Evolutionary conservation across 2,329 filamentous ascomycete genomes (phyloP), one percentile per base, ranked within the genome.

Genomic region (Sporothrix variecibatus): DNA sequence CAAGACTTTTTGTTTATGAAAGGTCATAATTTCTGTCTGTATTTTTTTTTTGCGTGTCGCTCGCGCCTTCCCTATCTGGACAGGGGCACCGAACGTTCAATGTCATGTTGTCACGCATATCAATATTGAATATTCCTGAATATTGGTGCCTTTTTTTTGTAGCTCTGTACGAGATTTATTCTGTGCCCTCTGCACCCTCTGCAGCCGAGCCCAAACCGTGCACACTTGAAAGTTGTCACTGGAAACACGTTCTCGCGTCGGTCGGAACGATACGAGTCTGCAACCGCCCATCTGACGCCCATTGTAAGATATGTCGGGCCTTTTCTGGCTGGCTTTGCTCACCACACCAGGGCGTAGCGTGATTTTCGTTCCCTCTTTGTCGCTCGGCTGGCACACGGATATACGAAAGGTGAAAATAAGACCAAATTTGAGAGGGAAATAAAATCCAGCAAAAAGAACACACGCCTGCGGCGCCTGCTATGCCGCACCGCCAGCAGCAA

Each of bases 301-400:
- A 69, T 34, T 69, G 65, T 69, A 4, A 69, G 65, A 69, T 51
- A 69, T 56, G 28, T 70, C 67, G 49, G 67, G 67, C 67, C 67
- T 70, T 70, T 70, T 69, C 20, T 67, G 23, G 40, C 23, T 49
- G 64, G 26, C 11, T 43, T 71, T 11, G 49, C 34, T 46, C 67
- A 26, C 67, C 40, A 49, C 40, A 49, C 73, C 12, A 51, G 65
- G 8, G 20, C 40, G 28, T 69, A 69, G 65, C 65, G 43, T 69
- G 26, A 49, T 26, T 58, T 56, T 68, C 60, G 43, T 26, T 58
- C 2, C n/a, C n/a, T 43, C n/a, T 67, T 49, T 60, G 7, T 12
- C 7, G 31, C 31, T 62, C 17, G 26, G 26, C 38, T 64, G 38
- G 34, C 60, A 43, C 34, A 23, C 60, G 60, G 60, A 62, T 64